These are phyloP conservation scores for Nothophytophthora sp. DNA, from an alignment of 352 stramenopile species.

Conservation along the genomic window DNA sequence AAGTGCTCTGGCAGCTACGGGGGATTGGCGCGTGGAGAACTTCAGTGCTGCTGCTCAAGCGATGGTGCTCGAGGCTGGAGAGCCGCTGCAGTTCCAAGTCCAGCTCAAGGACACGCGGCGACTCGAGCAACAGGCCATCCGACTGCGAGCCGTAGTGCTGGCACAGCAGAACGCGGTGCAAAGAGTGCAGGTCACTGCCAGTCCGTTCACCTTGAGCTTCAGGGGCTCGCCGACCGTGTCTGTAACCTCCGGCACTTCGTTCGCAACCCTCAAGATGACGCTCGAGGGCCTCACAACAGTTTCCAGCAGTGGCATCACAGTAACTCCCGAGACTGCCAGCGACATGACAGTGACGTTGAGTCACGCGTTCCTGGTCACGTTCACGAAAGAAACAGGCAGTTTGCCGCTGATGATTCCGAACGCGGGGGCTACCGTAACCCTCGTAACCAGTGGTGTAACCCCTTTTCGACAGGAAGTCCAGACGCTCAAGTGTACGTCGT, in stretches of 20 bases:
- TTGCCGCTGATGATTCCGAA: constrained; percentile 38
- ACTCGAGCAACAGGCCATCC: constrained; percentile 70
- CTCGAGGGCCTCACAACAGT: constrained; percentile 89
- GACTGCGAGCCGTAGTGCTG: constrained; percentile 55
- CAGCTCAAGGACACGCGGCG: constrained; percentile 89
- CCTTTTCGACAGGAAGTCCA: constrained; percentile 77
- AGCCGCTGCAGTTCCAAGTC: constrained; percentile 82
- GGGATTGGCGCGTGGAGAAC: constrained; percentile 72
- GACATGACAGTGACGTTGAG: constrained; percentile 32
- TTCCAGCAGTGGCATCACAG: constrained; percentile 64
- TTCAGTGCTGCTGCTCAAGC: constrained; percentile 44
- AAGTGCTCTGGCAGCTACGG: constrained; percentile 71
- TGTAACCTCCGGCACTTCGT: constrained; percentile 41
- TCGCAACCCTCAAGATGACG: constrained; percentile 40
- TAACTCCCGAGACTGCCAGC: constrained; percentile 45
- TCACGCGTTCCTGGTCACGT: constrained; percentile 70
- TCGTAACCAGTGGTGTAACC: constrained; percentile 36
- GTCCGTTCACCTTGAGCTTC: constrained; percentile 59
- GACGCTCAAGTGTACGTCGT: constrained; percentile 65
- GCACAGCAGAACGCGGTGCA: constrained; percentile 55
- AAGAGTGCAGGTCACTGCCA: constrained; percentile 38
- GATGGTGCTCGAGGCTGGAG: constrained; percentile 55
- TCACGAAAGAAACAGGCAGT: constrained; percentile 50
- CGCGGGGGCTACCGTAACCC: constrained; percentile 33
- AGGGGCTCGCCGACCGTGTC: constrained; percentile 43